Conservation (phyloP, 768 basidiomycete genomes). For the Suillus spraguei region DNA sequence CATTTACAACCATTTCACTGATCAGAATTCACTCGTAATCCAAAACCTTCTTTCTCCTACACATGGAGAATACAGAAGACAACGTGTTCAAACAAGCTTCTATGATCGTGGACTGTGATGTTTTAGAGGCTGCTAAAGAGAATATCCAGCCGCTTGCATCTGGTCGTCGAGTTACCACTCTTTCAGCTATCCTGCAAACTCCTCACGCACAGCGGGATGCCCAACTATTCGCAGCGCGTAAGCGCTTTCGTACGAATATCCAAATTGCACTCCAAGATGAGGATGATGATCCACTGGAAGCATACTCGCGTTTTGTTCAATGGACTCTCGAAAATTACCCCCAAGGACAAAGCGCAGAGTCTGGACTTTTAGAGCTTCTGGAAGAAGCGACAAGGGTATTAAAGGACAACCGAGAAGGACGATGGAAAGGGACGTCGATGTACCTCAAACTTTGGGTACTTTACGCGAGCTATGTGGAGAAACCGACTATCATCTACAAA, state of each 20-base stretch:
- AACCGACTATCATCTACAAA: conserved; percentile 83
- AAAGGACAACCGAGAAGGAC: conserved; percentile 71
- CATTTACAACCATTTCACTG: background rate
- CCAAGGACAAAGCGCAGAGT: conserved; percentile 86
- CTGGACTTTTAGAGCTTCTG: conserved; percentile 87
- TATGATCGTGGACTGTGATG: conserved; percentile 74
- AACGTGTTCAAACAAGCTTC: conserved; percentile 45
- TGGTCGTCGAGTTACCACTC: conserved; percentile 77
- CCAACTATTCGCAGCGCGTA: conserved; percentile 65
- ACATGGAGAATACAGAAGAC: conserved; percentile 33
- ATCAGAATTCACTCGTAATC: background rate
- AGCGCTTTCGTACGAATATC: conserved; percentile 70
- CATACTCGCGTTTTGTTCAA: conserved; percentile 81
- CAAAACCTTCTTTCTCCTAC: conserved; percentile 19
- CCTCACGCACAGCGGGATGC: conserved; percentile 78
- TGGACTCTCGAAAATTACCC: conserved; percentile 97
- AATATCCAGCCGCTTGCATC: conserved; percentile 83
- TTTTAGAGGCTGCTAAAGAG: conserved; percentile 83
- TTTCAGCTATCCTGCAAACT: conserved; percentile 73
- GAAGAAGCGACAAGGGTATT: conserved; percentile 90
- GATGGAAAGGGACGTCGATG: conserved; percentile 77
- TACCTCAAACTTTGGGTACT: conserved; percentile 95
- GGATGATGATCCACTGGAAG: conserved; percentile 82
- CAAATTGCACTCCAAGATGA: conserved; percentile 72
- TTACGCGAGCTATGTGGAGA: conserved; percentile 92